Conservation (phyloP, 257 asterid species). For the Plantago elongata region DNA sequence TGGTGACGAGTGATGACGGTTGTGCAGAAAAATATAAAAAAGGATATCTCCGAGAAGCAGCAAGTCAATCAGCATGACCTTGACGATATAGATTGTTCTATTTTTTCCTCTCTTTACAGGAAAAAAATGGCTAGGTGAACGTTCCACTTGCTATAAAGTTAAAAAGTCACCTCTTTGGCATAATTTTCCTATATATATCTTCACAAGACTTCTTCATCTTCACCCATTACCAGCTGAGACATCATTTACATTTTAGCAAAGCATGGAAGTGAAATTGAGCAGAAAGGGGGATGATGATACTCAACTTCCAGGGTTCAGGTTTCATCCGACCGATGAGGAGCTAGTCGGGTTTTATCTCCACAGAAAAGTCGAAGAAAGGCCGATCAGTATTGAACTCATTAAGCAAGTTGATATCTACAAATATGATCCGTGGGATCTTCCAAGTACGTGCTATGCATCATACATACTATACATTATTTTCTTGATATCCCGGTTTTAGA, state of each 20-base stretch:
- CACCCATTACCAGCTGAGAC: slow-evolving; percentile 7
- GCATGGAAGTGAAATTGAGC: no score
- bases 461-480: background rate
- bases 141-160: no score
- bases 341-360: slow-evolving; percentile 86
- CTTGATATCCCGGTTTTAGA: background rate
- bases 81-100: no score
- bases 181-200: no score
- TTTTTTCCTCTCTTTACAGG: no score
- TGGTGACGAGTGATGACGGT: no score
- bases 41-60: no score
- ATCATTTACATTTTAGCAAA: slow-evolving; percentile 23
- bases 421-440: slow-evolving; percentile 98
- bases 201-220: no score
- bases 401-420: slow-evolving; percentile 90
- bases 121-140: no score
- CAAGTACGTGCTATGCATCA: slow-evolving; percentile 45
- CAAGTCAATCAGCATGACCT: no score
- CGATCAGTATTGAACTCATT: slow-evolving; percentile 80
- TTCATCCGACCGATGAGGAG: slow-evolving; percentile 96
- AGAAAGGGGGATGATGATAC: slow-evolving; percentile 33
- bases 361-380: slow-evolving; percentile 64
- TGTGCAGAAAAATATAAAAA: no score
- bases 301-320: slow-evolving; percentile 85
- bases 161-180: no score